Evolutionary conservation across 768 basidiomycete species (phyloP), one percentile per base, ranked within the genome.

Genomic region (Cystofilobasidium capitatum): DNA sequence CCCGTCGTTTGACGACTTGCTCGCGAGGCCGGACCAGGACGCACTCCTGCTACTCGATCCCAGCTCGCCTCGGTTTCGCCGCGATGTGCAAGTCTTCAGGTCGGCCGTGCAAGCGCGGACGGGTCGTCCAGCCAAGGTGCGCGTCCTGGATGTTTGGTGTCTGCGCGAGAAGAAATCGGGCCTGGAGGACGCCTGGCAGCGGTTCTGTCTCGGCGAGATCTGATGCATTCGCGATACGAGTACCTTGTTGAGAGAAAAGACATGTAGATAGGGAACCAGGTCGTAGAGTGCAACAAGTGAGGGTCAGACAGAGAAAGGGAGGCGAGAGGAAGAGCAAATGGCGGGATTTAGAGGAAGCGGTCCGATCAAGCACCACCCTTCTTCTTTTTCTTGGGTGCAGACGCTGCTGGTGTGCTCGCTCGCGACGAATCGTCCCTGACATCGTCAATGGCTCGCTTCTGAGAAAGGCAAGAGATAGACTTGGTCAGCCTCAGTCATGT

Each of bases 381-480:
- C 61, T 63, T 62, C 39, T 62, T 51, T 31, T 31, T 42, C 54
- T 63, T 68, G 54, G 39, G 10, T 3, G 45, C 45, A 12, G 49
- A n/a, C 22, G 66, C 62, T 1, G 29, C 51, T 12, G 66, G 66
- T 29, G 66, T 62, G 61, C 61, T 62, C 7, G 60, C 60, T 35
- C 66, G 60, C 16, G 66, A 68, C 17, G 62, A 66, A 22, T 44
- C 57, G 51, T 31, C 33, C 40, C 61, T 70, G 58, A 70, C 62
- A 22, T 70, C 67, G 55, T 70, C 71, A 29, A 72, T 59, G 22
- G 66, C 33, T 26, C 71, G 70, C 29, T 72, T 72, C 71, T 71
- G 49, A 20, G 8, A 5, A 22, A 22, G 24, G n/a, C n/a, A 54
- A 12, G 16, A 51, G 33, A 36, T 17, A 16, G 36, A 47, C 8